Evolutionary conservation across 257 asterid species (phyloP), one percentile per base, ranked within the genome.

Genomic region (Thymus mandschuricus): DNA sequence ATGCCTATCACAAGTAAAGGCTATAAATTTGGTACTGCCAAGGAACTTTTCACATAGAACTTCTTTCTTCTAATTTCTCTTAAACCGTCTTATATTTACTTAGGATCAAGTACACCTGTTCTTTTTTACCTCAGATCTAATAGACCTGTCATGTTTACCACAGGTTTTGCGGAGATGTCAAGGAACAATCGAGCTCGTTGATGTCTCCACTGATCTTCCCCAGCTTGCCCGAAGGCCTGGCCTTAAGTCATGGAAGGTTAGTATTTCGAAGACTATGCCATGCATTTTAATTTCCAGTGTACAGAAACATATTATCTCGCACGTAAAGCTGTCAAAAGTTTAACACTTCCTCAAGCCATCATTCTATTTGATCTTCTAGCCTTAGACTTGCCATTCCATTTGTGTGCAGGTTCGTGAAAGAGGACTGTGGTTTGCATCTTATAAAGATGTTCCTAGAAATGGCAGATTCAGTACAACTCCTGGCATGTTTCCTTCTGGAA

Each of bases 401-500:
- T 55, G 21, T 64, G 68, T 73, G 79, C 85, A 93, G 98, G 96
- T 93, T 76, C 87, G 85, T 33, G 99, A 95, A 76, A 95, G 78
- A 83, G 97, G 96, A 35, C 66, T 50, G 72, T 92, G 95, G 97
- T 82, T 83, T 59, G 57, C 83, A 58, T 95, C 97, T 66, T 95
- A 57, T 79, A 85, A 82, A 75, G 91, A 84, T 51, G 88, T 86
- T 67, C 77, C 83, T 44, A 82, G 82, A 69, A 60, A 84, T 67
- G 93, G 98, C 61, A 80, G 81, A 78, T 75, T 86, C 75, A 92
- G 84, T 44, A 73, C 88, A 75, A 75, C 81, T 69, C 88, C 95
- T 68, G 85, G 99, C 83, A 95, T 95, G 99, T 92, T 95, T 81
- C 98, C 99, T 69, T 86, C 98, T 76, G 98, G 99, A 51, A 83